A percentile compares a stretch with the other conserved stretches of the same genome.
These are phyloP conservation scores for Hysterangium stoloniferum DNA, from an alignment of 768 basidiomycete genomes.

Conservation along the genomic window DNA sequence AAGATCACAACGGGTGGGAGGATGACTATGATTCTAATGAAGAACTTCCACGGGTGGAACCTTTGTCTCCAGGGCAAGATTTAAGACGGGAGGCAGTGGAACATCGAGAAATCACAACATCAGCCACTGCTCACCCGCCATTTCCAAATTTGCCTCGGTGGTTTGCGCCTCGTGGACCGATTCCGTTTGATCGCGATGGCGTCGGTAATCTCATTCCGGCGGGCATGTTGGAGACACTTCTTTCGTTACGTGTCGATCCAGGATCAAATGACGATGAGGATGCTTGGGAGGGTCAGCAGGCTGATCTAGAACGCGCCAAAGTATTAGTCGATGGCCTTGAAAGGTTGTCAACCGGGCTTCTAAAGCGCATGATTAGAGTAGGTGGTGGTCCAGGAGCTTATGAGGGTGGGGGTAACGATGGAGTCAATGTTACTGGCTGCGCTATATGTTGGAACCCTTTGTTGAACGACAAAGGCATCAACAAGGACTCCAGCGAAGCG, in stretches of 20 bases:
- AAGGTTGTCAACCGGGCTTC: slow-evolving; percentile 54
- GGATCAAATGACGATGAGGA: not conserved
- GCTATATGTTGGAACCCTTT: slow-evolving; percentile 73
- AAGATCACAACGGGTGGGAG: not conserved
- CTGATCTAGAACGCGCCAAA: slow-evolving; percentile 59
- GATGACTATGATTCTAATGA: slow-evolving; percentile 5
- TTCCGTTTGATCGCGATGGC: not conserved
- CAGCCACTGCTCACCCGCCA: slow-evolving; percentile 18
- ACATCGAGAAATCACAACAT: slow-evolving; percentile 36
- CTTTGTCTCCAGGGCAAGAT: slow-evolving; percentile 22
- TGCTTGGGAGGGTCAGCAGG: slow-evolving; percentile 20
- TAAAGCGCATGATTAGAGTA: slow-evolving; percentile 51
- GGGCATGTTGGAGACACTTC: not conserved
- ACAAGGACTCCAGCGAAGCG: slow-evolving; percentile 20
- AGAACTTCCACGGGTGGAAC: slow-evolving; percentile 23
- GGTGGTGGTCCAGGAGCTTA: slow-evolving; percentile 30
- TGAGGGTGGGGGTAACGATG: not conserved
- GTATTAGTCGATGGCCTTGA: slow-evolving; percentile 56
- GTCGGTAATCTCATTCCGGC: not conserved
- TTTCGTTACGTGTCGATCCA: not conserved
- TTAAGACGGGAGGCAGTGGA: slow-evolving; percentile 57
- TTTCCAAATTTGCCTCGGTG: slow-evolving; percentile 15
- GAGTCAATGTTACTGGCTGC: slow-evolving; percentile 39
- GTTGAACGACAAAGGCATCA: slow-evolving; percentile 38
- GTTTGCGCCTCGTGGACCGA: slow-evolving; percentile 17